phyloP scores from a whole-genome alignment of 1,284 basidiomycete species.

The Sutorius eximius region DNA sequence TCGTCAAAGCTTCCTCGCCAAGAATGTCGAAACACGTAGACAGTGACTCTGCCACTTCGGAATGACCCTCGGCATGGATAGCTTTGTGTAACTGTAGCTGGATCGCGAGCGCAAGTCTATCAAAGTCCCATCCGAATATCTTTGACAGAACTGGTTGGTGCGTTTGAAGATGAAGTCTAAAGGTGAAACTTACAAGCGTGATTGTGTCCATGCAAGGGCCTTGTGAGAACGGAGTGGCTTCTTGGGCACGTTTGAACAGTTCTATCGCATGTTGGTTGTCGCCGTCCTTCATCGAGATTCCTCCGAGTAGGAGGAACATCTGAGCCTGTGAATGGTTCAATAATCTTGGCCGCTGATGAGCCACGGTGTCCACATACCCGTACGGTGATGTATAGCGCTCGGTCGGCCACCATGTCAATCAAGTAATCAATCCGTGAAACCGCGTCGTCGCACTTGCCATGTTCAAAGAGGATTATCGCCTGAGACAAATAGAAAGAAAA shows the following conservation, averaged over 20 bases:
- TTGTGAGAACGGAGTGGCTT: neutral
- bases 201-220: neutral
- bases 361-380: neutral
- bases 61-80: no score
- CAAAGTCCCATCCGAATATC: constrained; percentile 1
- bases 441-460: constrained; percentile 1
- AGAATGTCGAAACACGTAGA: no score
- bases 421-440: neutral
- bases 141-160: neutral
- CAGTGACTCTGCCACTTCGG: no score
- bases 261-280: neutral
- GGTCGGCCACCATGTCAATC: constrained; percentile 1
- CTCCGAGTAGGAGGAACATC: neutral
- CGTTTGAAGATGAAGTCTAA: neutral
- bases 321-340: neutral
- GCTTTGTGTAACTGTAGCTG: neutral
- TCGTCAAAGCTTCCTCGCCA: no score
- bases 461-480: constrained; percentile 11
- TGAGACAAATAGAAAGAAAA: neutral
- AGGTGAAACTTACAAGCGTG: no score
- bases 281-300: neutral
- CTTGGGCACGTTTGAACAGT: neutral
- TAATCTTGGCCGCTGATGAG: neutral
- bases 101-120: neutral
- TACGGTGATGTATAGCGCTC: neutral